Base-by-base conservation (phyloP, 805 yeast genomes). In the Saturnispora quitensis region DNA sequence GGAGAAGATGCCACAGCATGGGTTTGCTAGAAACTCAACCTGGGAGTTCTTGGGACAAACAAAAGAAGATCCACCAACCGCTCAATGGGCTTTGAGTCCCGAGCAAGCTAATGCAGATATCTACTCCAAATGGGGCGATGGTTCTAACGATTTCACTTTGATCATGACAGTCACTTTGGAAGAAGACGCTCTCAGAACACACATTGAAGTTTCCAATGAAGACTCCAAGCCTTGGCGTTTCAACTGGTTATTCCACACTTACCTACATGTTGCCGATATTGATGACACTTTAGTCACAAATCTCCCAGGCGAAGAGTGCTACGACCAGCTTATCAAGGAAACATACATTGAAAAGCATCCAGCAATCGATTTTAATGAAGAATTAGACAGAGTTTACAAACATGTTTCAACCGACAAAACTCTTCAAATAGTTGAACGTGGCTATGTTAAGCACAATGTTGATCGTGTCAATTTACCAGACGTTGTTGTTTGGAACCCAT, bases 21-120 rank as follows among this genome's bases (percentile, higher is more conserved):
- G 99, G 1, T 86, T 93, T 71, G 99, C 96, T 18, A 77, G 99
- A 68, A 84, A 80, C 67, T 82, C 91, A 13, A 71, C 75, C 2
- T 93, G 99, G 99, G 97, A 93, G 67, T 87, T 90, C 60, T 73
- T 93, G 55, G 99, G 99, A 38, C 91, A 89, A 68, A 80, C 84
- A 18, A 74, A 75, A 35, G 82, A 76, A 50, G 68, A 71, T 44
- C 86, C 87, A 28, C 86, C 90, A 50, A 81, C 95, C 5, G 86
- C 85, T 43, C 97, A 93, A 67, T 90, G 89, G 68, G 99, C 89
- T 0, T 76, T 93, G 52, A 84, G 93, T 17, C 96, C 96, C 6
- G 96, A 89, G 62, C 73, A 82, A 50, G 84, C 93, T 38, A 78
- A 82, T 56, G 70, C 69, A 13, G 91, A 84, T 27, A 65, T 82